Percentiles rank a stretch among this genome's conserved stretches.
Evolutionary conservation across 1,284 basidiomycete species (phyloP).

Genomic region (Porogramme epimiltina): DNA sequence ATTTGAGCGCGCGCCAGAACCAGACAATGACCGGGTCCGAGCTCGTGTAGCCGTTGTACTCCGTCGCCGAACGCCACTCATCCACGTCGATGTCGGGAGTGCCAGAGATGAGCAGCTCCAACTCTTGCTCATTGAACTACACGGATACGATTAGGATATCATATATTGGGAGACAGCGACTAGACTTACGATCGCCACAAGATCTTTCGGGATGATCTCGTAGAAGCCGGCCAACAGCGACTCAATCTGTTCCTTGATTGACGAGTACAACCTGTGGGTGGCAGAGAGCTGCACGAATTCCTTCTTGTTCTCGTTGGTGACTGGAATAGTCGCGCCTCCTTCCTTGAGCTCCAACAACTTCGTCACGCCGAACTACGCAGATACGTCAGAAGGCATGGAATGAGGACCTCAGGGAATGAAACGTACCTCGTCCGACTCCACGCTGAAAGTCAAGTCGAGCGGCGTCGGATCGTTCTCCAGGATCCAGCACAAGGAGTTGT

Average conservation of each 20-base stretch:
- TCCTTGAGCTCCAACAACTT: slow-evolving; percentile 87
- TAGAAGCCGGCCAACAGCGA: slow-evolving; percentile 92
- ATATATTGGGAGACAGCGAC: background rate
- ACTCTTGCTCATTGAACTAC: slow-evolving; percentile 96
- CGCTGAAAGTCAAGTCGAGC: slow-evolving; percentile 86
- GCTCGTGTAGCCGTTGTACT: slow-evolving; percentile 84
- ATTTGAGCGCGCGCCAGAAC: slow-evolving; percentile 99
- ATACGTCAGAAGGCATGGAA: background rate
- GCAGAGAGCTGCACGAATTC: slow-evolving; percentile 95
- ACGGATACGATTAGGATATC: slow-evolving; percentile 25
- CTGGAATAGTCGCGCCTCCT: slow-evolving; percentile 78
- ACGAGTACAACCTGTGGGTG: slow-evolving; percentile 91
- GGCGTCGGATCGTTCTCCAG: slow-evolving; percentile 87
- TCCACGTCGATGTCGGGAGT: slow-evolving; percentile 99
- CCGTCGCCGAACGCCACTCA: slow-evolving; percentile 95
- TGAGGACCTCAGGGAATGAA: background rate
- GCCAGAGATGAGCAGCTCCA: slow-evolving; percentile 96
- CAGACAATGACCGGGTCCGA: slow-evolving; percentile 95
- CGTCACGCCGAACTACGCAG: slow-evolving; percentile 80
- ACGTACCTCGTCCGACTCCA: slow-evolving; percentile 88
- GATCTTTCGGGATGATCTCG: slow-evolving; percentile 90
- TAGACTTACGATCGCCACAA: slow-evolving; percentile 73
- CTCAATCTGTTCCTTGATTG: slow-evolving; percentile 97
- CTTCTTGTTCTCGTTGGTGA: slow-evolving; percentile 94
- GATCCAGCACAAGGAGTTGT: slow-evolving; percentile 92